Percentiles rank a stretch among this genome's conserved stretches.
phyloP scores from a whole-genome alignment of 2,329 filamentous ascomycete genomes.

The Aspergillaceae sp. region DNA sequence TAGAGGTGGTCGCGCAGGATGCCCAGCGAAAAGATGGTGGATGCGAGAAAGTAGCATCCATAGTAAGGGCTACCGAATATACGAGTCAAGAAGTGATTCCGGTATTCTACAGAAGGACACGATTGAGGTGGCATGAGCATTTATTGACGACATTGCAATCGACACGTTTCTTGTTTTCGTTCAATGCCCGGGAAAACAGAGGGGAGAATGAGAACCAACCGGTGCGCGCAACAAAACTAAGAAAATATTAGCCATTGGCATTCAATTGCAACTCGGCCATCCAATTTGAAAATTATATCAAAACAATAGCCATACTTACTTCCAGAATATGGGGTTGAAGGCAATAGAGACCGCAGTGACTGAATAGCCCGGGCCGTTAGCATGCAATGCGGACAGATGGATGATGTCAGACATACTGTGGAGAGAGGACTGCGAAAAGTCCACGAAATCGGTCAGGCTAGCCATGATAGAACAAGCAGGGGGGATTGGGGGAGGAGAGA shows the following conservation, averaged over 20 bases:
- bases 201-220: constrained; percentile 42
- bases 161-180: not conserved
- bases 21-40: constrained; percentile 83
- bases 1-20: constrained; percentile 82
- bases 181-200: constrained; percentile 2
- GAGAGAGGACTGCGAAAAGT: constrained; percentile 59
- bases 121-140: constrained; percentile 8
- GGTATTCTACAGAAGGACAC: constrained; percentile 60
- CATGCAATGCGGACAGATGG: constrained; percentile 4
- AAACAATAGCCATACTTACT: constrained; percentile 55
- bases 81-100: constrained; percentile 78
- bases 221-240: constrained; percentile 72
- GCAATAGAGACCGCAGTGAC: constrained; percentile 74
- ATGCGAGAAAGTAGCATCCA: constrained; percentile 84
- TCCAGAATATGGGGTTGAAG: constrained; percentile 99
- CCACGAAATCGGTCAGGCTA: constrained; percentile 39
- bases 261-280: not conserved
- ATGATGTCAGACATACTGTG: constrained; percentile 44
- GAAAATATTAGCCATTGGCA: constrained; percentile 9
- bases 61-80: constrained; percentile 69
- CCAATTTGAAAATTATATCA: constrained; percentile 2
- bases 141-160: not conserved
- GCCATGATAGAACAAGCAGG: constrained; percentile 21
- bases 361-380: constrained; percentile 29
- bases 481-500: constrained; percentile 2